These are phyloP conservation scores for Gracilaria caudata DNA, from an alignment of 23 red algal genomes.

Conservation along the genomic window DNA sequence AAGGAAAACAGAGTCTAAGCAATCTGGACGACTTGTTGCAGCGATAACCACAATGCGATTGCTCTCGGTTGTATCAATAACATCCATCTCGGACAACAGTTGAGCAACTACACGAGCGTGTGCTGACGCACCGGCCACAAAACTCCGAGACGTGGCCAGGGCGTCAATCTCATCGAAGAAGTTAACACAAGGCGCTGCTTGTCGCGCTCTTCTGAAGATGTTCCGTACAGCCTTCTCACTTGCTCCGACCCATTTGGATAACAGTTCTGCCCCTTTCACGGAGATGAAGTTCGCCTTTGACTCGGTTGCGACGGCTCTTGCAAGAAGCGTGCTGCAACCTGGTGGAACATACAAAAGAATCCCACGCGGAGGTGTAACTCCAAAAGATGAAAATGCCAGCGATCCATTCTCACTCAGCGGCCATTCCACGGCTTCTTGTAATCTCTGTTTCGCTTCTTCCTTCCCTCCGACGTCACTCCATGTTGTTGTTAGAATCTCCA, in stretches of 20 bases:
- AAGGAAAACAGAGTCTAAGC: conserved; percentile 85
- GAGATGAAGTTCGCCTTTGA: conserved; percentile 84
- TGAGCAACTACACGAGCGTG: conserved; percentile 94
- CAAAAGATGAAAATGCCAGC: conserved; percentile 43
- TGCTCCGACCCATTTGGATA: conserved; percentile 96
- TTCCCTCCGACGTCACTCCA: conserved; percentile 95
- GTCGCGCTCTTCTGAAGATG: conserved; percentile 80
- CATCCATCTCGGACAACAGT: conserved; percentile 93
- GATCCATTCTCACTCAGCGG: conserved; percentile 51
- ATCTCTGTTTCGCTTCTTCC: conserved; percentile 59
- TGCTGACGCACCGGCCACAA: conserved; percentile 50
- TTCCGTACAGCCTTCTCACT: conserved; percentile 93
- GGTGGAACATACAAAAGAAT: conserved; percentile 96
- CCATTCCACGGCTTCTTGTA: conserved; percentile 81
- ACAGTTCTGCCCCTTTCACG: conserved; percentile 92
- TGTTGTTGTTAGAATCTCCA: conserved; percentile 60
- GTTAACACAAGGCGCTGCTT: conserved; percentile 88
- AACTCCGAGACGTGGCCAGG: conserved; percentile 68
- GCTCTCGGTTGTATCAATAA: conserved; percentile 57
- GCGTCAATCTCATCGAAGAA: conserved; percentile 99
- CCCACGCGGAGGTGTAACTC: conserved; percentile 75
- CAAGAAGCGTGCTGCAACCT: conserved; percentile 94
- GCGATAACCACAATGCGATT: conserved; percentile 81
- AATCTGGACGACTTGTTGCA: conserved; percentile 95
- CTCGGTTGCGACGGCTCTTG: conserved; percentile 87